Percentiles rank a stretch among this genome's conserved stretches.
Evolutionary conservation across 768 basidiomycete genomes (phyloP).

Genomic region (Pholiota molesta): DNA sequence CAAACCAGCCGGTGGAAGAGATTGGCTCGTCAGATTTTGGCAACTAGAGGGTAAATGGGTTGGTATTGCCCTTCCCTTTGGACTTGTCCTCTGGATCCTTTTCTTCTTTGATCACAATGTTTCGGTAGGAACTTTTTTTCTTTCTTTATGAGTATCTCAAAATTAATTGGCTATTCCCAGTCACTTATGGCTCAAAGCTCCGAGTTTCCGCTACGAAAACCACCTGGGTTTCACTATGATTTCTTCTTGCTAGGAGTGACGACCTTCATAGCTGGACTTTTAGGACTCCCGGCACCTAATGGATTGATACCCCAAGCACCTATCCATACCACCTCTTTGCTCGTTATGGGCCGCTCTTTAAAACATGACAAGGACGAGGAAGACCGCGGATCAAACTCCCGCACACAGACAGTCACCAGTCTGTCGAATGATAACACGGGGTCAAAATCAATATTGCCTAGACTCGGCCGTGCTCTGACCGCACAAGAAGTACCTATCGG

Average conservation of each 20-base stretch:
- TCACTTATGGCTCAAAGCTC: conserved; percentile 91
- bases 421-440: background rate
- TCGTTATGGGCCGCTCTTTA: conserved; percentile 58
- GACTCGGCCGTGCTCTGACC: conserved; percentile 23
- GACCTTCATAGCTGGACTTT: conserved; percentile 86
- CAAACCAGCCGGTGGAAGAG: conserved; percentile 67
- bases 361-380: conserved; percentile 39
- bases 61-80: conserved; percentile 87
- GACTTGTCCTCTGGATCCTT: conserved; percentile 83
- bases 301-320: conserved; percentile 88
- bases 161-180: conserved; percentile 37
- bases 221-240: conserved; percentile 85
- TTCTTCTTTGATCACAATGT: conserved; percentile 98
- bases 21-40: conserved; percentile 92
- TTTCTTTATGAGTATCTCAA: background rate
- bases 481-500: conserved; percentile 59
- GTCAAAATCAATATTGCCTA: conserved; percentile 6
- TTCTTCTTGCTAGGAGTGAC: conserved; percentile 91
- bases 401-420: conserved; percentile 16
- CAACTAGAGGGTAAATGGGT: conserved; percentile 87
- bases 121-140: conserved; percentile 55
- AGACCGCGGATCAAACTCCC: conserved; percentile 13
- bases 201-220: conserved; percentile 88
- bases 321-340: conserved; percentile 85
- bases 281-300: conserved; percentile 87